Evolutionary conservation across 179 eudicot species (phyloP).

Genomic region (Sideroxylon spinosum): DNA sequence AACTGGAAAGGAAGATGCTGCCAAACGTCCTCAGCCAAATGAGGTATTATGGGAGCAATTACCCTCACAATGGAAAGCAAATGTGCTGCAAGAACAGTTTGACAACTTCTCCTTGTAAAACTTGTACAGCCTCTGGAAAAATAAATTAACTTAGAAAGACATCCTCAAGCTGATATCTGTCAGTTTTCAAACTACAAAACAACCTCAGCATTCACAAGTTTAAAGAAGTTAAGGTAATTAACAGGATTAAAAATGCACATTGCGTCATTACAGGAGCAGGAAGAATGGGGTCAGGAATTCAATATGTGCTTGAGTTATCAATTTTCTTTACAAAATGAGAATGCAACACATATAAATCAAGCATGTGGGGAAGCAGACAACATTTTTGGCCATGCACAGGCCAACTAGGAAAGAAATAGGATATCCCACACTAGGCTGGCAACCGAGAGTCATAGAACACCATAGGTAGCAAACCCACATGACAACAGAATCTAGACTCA

Average conservation of each 20-base stretch:
- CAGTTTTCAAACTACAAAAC: not conserved
- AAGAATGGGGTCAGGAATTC: not conserved
- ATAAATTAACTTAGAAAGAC: not conserved
- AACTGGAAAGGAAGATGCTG: conserved; percentile 81
- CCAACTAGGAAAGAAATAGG: not conserved
- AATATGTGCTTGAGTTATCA: not conserved
- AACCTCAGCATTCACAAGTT: too few species aligned
- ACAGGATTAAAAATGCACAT: not conserved
- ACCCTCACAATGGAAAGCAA: conserved; percentile 66
- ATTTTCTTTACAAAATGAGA: not conserved
- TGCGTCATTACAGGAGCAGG: not conserved
- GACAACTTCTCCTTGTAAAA: conserved; percentile 87
- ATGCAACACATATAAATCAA: not conserved
- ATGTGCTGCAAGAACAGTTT: conserved; percentile 93
- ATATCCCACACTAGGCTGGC: not conserved
- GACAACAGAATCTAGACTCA: not conserved
- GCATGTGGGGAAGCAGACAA: not conserved
- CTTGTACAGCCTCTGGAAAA: conserved; percentile 65
- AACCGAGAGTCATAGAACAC: not conserved
- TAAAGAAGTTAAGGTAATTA: not conserved
- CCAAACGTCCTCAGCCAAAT: conserved; percentile 98
- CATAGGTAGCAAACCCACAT: not conserved
- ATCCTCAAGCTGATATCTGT: not conserved
- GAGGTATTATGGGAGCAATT: conserved; percentile 93
- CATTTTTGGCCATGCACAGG: not conserved